These are phyloP conservation scores for Graphilbum ipis-grandicollis DNA, from an alignment of 2,329 filamentous ascomycete species.

Conservation along the genomic window DNA sequence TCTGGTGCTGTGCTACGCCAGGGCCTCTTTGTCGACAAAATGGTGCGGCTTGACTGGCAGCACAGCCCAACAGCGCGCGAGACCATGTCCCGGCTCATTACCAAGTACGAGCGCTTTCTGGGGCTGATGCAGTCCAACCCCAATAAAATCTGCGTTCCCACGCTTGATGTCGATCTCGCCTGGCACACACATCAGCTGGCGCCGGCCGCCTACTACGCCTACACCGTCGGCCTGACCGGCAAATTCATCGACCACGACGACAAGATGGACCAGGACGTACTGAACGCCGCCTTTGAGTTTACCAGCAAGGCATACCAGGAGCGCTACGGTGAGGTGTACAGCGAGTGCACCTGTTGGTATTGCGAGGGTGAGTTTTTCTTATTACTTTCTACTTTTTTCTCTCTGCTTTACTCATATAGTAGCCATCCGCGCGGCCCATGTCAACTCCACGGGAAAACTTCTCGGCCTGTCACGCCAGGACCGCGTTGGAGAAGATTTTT, in stretches of 20 bases:
- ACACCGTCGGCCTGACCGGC: conserved; percentile 22
- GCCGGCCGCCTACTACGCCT: conserved; percentile 43
- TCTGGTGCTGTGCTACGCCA: conserved; percentile 49
- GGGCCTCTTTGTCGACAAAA: conserved; percentile 51
- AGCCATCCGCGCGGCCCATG: conserved; percentile 39
- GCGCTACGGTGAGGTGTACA: conserved; percentile 48
- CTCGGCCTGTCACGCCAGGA: conserved; percentile 28
- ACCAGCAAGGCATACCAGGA: conserved; percentile 55
- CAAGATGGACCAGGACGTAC: conserved; percentile 53
- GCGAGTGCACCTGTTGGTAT: conserved; percentile 69
- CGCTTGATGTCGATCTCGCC: conserved; percentile 55
- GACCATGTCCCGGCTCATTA: conserved; percentile 47
- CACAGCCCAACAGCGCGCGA: conserved; percentile 47
- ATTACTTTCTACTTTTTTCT: conserved; percentile 1
- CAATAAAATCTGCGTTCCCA: conserved; percentile 41
- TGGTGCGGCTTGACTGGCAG: conserved; percentile 60
- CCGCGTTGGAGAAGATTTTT: conserved; percentile 26
- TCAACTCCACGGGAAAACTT: conserved; percentile 25
- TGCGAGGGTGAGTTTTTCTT: conserved; percentile 39
- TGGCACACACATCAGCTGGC: conserved; percentile 72
- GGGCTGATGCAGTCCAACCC: conserved; percentile 34
- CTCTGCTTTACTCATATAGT: not conserved
- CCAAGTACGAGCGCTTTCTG: conserved; percentile 50
- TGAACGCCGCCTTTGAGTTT: conserved; percentile 52
- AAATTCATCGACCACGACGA: conserved; percentile 70